Percentiles rank a stretch among this genome's conserved stretches.
phyloP scores from a whole-genome alignment of 768 basidiomycete species.

The Phylloporus arenicola region DNA sequence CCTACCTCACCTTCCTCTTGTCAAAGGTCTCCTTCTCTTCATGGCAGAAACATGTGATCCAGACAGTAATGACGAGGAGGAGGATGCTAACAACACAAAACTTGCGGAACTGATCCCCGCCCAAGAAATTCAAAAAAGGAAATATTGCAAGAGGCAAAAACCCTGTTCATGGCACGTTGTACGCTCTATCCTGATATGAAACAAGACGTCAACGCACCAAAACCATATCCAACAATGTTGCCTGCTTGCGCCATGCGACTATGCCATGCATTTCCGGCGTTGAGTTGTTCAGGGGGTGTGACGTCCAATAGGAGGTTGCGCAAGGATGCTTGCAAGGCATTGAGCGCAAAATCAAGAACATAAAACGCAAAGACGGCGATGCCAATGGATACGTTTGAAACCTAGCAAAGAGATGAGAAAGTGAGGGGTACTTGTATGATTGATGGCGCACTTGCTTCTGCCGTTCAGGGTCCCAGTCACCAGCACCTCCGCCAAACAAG shows the following conservation, averaged over 20 bases:
- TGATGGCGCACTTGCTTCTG: slow-evolving; percentile 46
- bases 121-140: slow-evolving; percentile 72
- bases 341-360: slow-evolving; percentile 93
- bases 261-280: slow-evolving; percentile 96
- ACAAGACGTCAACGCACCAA: slow-evolving; percentile 47
- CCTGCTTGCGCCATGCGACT: slow-evolving; percentile 95
- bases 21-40: slow-evolving; percentile 67
- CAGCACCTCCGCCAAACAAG: slow-evolving; percentile 64
- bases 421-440: background rate
- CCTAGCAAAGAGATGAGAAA: slow-evolving; percentile 35
- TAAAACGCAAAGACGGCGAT: slow-evolving; percentile 91
- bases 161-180: slow-evolving; percentile 39
- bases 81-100: slow-evolving; percentile 85
- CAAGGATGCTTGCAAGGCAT: slow-evolving; percentile 89
- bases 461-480: slow-evolving; percentile 83
- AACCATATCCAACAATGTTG: slow-evolving; percentile 90
- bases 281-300: slow-evolving; percentile 83
- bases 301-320: slow-evolving; percentile 92
- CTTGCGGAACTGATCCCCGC: slow-evolving; percentile 93
- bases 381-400: slow-evolving; percentile 65
- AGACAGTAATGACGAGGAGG: slow-evolving; percentile 75
- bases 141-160: slow-evolving; percentile 83
- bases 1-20: slow-evolving; percentile 40
- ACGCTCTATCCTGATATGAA: background rate
- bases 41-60: slow-evolving; percentile 83